Percentiles rank a stretch among this genome's conserved stretches.
Evolutionary conservation across 768 basidiomycete genomes (phyloP).

Genomic region (Piloderma croceum): DNA sequence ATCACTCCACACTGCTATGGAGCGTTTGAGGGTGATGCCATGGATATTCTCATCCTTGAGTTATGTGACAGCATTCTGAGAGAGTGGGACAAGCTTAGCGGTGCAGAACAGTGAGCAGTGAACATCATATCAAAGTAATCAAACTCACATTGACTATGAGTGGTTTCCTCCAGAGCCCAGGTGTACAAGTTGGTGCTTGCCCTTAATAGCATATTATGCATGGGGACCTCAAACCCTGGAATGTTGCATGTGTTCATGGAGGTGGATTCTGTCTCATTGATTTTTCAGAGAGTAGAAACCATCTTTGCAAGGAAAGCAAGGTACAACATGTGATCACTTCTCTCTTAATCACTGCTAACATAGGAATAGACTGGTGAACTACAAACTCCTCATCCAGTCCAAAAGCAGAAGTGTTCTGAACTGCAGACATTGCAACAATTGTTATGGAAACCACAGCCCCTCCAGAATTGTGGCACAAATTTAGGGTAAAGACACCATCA

Average conservation of each 20-base stretch:
- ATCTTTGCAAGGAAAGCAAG: no score
- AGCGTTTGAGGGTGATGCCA: slow-evolving; percentile 11
- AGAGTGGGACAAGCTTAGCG: slow-evolving; percentile 14
- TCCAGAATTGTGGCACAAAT: no score
- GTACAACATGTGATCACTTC: slow-evolving; percentile 18
- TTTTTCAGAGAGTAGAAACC: no score
- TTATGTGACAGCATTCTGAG: slow-evolving; percentile 16
- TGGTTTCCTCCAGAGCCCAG: slow-evolving; percentile 15
- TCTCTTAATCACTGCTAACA: no score
- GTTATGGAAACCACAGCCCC: no score
- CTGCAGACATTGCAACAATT: slow-evolving; percentile 16
- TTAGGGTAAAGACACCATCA: no score
- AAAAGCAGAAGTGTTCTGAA: slow-evolving; percentile 13
- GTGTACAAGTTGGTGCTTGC: slow-evolving; percentile 14
- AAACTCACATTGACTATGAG: slow-evolving; percentile 12
- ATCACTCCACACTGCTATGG: slow-evolving; percentile 19
- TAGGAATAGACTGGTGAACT: no score
- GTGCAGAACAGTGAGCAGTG: slow-evolving; percentile 14
- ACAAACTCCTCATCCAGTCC: slow-evolving; percentile 7
- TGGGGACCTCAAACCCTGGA: slow-evolving; percentile 16
- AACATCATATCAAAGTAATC: slow-evolving; percentile 10
- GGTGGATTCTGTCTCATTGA: slow-evolving; percentile 15
- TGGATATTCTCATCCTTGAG: slow-evolving; percentile 17
- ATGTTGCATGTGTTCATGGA: slow-evolving; percentile 12
- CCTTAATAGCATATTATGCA: slow-evolving; percentile 15